Base-by-base conservation (phyloP, 75 land plant species). In the Isoetes taiwanensis region DNA sequence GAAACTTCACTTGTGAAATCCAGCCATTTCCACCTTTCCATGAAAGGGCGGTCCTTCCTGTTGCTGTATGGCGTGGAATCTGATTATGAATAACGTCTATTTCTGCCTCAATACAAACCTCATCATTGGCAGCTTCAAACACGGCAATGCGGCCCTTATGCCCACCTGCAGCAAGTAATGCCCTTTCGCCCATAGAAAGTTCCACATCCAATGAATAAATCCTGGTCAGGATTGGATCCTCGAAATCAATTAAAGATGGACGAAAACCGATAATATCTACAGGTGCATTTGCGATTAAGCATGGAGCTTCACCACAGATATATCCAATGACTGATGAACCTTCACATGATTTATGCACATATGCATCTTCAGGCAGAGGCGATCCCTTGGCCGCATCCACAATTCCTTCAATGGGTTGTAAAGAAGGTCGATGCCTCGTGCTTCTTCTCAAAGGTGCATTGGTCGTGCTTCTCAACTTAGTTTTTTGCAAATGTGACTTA, bases 121-220 rank as follows among this genome's bases (percentile, higher is more conserved):
- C 10, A 10, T 12, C 41, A 24, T 23, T 23, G 12, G 28, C 10
- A 0, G 63, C 56, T 8, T 68, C 77, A 50, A 59, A 69, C 1
- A 75, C 34, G 2, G 77, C 58, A 14, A 75, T 70, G 16, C 41
- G 57, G 42, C 77, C 77, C 2, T 42, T 65, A 28, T 65, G 64
- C 20, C 72, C 77, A 1, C 73, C 77, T 20, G 72, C 72, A 11
- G 77, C 77, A 27, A 75, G 48, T 28, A 75, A 56, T 25, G 52
- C 32, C 2, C 28, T 21, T 5, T 39, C 56, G 21, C 28, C 46
- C 2, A 30, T 28, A 17, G 43, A 20, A 17, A 10, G 10, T 14
- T 52, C 58, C 32, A 65, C 43, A 28, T 71, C 74, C 67, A 75
- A 62, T 0, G 69, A 39, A 65, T 69, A 69, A 27, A 75, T 69